Evolutionary conservation across 1,284 basidiomycete genomes (phyloP), one percentile per base, ranked within the genome.

Genomic region (Tilletiaria anomala): DNA sequence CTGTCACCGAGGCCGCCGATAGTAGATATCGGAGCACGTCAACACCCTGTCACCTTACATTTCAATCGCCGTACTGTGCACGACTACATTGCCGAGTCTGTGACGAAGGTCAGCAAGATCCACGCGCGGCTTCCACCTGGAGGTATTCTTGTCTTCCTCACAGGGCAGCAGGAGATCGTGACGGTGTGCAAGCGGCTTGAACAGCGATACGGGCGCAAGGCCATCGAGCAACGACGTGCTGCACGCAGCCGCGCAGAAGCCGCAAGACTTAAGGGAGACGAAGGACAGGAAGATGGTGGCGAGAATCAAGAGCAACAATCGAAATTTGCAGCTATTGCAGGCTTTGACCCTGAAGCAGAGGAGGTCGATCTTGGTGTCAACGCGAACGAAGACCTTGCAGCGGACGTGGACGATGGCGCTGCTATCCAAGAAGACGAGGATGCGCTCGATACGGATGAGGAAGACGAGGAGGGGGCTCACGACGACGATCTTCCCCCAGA

Each of bases 11-110:
- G n/a, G n/a, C 39, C 39, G 6, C 93, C 93, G 0, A 76, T 96
- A 38, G 81, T 97, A 65, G 82, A 79, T 54, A 82, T 97, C 43
- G 74, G 79, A 18, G 83, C 85, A 1, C 81, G 93, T 16, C 91
- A 96, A 68, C 82, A 96, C 70, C 85, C 89, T 1, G 93, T 99
- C 23, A 91, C 88, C 0, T 70, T 89, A 15, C 93, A 99, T 68
- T 99, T 96, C 72, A 83, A 78, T 51, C 77, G 87, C 19, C 76
- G 80, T 35, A 99, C 93, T 0, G 69, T 73, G 1, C 73, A 81
- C 10, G 86, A 97, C 68, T 97, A 97, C 61, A 78, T 96, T 34
- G 76, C 74, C 3, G 88, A 94, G 67, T 83, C 88, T 1, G 78
- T 87, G 55, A 84, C 80, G 62, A 97, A 99, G 69, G 75, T 85